Percentiles rank a stretch among this genome's conserved stretches.
Evolutionary conservation across 2,329 filamentous ascomycete genomes (phyloP).

Genomic region (Cercospora beticola): DNA sequence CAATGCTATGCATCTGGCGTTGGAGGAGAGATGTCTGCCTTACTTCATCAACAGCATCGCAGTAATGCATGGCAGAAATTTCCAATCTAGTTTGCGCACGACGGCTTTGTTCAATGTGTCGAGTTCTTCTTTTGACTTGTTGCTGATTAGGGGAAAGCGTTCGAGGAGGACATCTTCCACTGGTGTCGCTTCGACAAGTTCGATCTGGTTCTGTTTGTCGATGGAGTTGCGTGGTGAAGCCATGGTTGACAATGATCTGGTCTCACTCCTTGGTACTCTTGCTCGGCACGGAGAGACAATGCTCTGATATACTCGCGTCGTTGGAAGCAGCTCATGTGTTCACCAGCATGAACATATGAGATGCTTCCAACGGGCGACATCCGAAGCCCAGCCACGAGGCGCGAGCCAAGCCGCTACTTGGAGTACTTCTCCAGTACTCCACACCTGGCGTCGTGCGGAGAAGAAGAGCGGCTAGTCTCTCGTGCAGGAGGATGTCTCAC

Average conservation of each 20-base stretch:
- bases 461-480: neutral
- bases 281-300: neutral
- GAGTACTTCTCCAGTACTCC: neutral
- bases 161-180: constrained; percentile 6
- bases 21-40: no score
- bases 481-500: neutral
- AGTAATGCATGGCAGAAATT: constrained; percentile 19
- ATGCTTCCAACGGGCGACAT: neutral
- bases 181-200: constrained; percentile 7
- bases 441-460: neutral
- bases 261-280: neutral
- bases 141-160: constrained; percentile 14
- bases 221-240: constrained; percentile 1
- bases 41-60: constrained; percentile 18
- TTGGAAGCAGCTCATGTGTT: neutral
- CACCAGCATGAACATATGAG: no score
- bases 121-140: constrained; percentile 13
- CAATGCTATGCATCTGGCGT: no score
- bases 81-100: constrained; percentile 17
- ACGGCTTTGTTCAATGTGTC: constrained; percentile 16
- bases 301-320: neutral
- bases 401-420: neutral
- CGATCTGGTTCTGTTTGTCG: constrained; percentile 13
- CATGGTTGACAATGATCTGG: neutral
- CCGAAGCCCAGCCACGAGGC: neutral